Base-by-base conservation (phyloP, 768 basidiomycete genomes). In the Hygrophorus pudorinus region DNA sequence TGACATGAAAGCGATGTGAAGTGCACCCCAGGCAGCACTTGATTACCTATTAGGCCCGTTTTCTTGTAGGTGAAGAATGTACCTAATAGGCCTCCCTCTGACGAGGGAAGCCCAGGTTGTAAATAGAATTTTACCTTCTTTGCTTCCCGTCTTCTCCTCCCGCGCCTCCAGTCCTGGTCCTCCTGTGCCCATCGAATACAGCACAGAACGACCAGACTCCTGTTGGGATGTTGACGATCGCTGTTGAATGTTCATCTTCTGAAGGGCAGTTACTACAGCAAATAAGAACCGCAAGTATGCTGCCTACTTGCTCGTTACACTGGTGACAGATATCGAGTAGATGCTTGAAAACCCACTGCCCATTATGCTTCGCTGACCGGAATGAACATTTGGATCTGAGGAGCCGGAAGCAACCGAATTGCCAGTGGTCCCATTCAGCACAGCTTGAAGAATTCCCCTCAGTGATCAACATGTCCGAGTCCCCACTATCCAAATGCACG, bases 191-290 rank as follows among this genome's bases (percentile, higher is more conserved):
- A 44, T 66, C 60, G 38, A 56, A 54, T 18, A 65, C 49, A 4
- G 57, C 53, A 41, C 65, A 62, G 14, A 67, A 53, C 16, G 60
- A 58, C 65, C 64, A 66, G n/a, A 20, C 29, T 14, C 37, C 31
- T 8, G 38, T 28, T 39, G 45, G 45, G 9, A 41, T 13, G 14
- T 28, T 8, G 13, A 41, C 16, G 12, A 28, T 17, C 16, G 14
- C 20, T 28, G 30, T 35, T 18, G 18, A 36, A 45, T 37, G 44
- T 7, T 17, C 4, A 35, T 45, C 34, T 28, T 37, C 44, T 29
- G 33, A 32, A n/a, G 34, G 44, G 16, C 38, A n/a, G 27, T 45
- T 45, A 34, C 44, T 45, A 38, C 5, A 18, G 28, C 18, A 45
- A 32, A 38, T 13, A 8, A 20, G 8, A 16, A 37, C 24, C 7